Evolutionary conservation across 2,329 filamentous ascomycete genomes (phyloP), one percentile per base, ranked within the genome.

Genomic region (Madurella fahalii): DNA sequence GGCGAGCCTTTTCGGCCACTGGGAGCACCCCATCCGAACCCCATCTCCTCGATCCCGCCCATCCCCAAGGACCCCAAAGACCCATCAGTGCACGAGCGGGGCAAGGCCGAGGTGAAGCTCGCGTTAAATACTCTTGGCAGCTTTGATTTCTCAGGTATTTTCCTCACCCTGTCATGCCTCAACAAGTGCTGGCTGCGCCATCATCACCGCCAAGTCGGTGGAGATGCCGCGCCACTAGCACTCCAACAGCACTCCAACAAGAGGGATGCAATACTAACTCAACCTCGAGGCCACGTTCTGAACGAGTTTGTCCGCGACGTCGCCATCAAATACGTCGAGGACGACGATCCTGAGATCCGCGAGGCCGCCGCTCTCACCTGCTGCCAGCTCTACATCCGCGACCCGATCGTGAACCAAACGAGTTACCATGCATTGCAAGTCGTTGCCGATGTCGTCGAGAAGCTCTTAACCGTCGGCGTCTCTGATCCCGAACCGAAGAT

Each of bases 251-350:
- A 25, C 25, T 7, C 25, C 25, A 25, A 25, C 32, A 20, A 43
- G 47, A 49, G 16, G 16, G 43, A 25, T 11, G 32, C 9, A 37
- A 4, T 51, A 48, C 62, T 65, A 57, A 67, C 61, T 41, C 47
- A 45, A 30, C 47, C 32, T 54, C 43, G 47, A 58, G 86, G 90
- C 2, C 91, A 97, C 66, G 88, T 96, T 15, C 76, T 99, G 15
- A 99, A 99, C 65, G 95, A 99, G 69, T 99, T 99, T 63, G 94
- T 99, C 30, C 89, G 94, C 20, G 94, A 99, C 68, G 94, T 99
- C 47, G 94, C 95, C 4, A 95, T 99, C 67, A 94, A 93, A 69
- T 99, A 96, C 64, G 93, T 99, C 41, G 93, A 99, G 63, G 94
- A 95, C 60, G 93, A 97, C 63, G 95, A 96, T 64, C 81, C 90